These are phyloP conservation scores for Citrus unshiu DNA, from an alignment of 345 rosid species.

Conservation along the genomic window DNA sequence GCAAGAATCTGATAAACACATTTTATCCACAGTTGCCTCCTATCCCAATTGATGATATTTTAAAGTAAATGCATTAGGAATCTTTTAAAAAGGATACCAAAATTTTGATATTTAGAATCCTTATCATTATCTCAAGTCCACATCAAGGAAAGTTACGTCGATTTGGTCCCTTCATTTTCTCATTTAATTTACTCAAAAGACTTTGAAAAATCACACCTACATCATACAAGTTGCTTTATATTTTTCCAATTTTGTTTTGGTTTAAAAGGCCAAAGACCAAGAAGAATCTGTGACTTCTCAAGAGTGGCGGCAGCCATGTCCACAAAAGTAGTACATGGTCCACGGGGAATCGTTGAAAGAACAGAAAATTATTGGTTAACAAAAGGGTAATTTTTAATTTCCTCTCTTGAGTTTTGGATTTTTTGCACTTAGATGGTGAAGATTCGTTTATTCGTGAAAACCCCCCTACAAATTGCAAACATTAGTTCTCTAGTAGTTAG, in stretches of 20 bases:
- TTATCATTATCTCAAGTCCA: slow-evolving; percentile 25
- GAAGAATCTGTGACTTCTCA: neutral
- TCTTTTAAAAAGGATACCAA: neutral
- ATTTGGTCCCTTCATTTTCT: neutral
- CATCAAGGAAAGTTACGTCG: neutral
- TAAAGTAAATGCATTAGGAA: slow-evolving; percentile 6
- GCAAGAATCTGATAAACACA: neutral
- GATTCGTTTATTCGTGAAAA: too few relatives aligned
- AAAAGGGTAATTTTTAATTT: neutral
- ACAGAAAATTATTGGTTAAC: neutral
- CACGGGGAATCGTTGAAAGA: slow-evolving; percentile 15
- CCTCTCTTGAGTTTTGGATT: too few relatives aligned
- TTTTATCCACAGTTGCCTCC: too few relatives aligned
- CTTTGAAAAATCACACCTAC: too few relatives aligned
- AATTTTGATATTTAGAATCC: slow-evolving; percentile 14
- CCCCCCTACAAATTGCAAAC: too few relatives aligned
- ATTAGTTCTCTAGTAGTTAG: too few relatives aligned
- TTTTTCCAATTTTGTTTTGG: too few relatives aligned
- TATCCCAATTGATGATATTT: neutral
- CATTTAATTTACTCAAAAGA: neutral
- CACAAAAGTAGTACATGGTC: neutral
- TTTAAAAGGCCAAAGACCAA: neutral
- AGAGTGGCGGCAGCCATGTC: neutral
- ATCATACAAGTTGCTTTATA: too few relatives aligned
- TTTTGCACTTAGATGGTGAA: too few relatives aligned